These are phyloP conservation scores for Debaryomyces nepalensis DNA, from an alignment of 1,139 yeast genomes.

Conservation along the genomic window DNA sequence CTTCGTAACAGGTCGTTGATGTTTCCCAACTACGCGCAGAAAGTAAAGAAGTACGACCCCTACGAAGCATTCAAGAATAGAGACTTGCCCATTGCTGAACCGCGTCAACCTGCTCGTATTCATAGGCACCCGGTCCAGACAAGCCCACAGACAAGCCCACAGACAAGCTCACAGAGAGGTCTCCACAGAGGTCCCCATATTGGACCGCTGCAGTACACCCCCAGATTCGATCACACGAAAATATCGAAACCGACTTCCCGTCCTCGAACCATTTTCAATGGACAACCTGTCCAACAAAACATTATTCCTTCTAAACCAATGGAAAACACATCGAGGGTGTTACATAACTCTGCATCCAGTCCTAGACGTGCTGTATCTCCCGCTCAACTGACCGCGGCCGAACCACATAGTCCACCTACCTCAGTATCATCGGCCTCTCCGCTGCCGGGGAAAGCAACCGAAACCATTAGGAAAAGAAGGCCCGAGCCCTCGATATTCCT, in stretches of 20 bases:
- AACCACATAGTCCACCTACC: constrained; percentile 13
- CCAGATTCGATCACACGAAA: background rate
- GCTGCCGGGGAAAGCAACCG: constrained; percentile 3
- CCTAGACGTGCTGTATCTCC: constrained; percentile 2
- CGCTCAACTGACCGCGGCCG: background rate
- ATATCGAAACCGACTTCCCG: background rate
- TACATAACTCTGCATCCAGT: constrained; percentile 7
- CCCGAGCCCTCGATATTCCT: constrained; percentile 31
- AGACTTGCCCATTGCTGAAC: background rate
- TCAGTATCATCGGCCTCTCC: constrained; percentile 7
- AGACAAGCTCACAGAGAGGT: too few species aligned
- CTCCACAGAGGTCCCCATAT: too few species aligned
- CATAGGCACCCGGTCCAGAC: background rate
- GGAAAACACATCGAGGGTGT: background rate
- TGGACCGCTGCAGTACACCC: too few species aligned
- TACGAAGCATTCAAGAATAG: constrained; percentile 26
- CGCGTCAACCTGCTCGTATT: background rate
- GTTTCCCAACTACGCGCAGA: constrained; percentile 28
- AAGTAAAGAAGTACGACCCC: constrained; percentile 28
- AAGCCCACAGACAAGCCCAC: background rate
- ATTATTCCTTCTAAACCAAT: background rate
- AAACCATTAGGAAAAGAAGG: constrained; percentile 16
- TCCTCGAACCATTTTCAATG: background rate
- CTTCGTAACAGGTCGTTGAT: constrained; percentile 37
- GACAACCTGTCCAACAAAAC: constrained; percentile 1